These are phyloP conservation scores for Beauveria sp. DNA, from an alignment of 2,329 filamentous ascomycete genomes.

Conservation along the genomic window DNA sequence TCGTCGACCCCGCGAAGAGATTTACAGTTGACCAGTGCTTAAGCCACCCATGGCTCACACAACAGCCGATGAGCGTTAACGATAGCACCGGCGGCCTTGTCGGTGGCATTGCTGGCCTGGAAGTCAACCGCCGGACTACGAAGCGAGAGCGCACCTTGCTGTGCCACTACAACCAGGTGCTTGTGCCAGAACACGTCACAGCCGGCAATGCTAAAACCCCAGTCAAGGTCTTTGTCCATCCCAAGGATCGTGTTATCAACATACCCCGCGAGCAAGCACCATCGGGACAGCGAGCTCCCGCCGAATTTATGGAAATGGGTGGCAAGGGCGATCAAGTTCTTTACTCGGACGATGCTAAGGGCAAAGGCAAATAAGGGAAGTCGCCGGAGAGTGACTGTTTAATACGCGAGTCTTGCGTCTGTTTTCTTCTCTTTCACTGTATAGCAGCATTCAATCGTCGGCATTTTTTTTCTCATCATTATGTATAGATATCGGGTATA, in stretches of 20 bases:
- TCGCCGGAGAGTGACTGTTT: neutral
- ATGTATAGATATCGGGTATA: slow-evolving; percentile 8
- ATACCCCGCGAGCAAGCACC: slow-evolving; percentile 55
- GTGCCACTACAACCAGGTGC: slow-evolving; percentile 69
- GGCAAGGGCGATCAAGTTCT: slow-evolving; percentile 77
- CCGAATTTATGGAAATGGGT: slow-evolving; percentile 77
- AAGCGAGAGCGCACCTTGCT: slow-evolving; percentile 79
- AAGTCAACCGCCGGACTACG: slow-evolving; percentile 75
- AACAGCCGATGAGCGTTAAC: slow-evolving; percentile 50
- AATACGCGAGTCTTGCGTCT: neutral
- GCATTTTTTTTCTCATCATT: neutral
- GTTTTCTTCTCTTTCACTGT: neutral
- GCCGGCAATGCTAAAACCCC: slow-evolving; percentile 48
- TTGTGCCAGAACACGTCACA: slow-evolving; percentile 44
- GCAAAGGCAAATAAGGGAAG: slow-evolving; percentile 16
- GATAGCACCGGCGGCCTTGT: slow-evolving; percentile 92
- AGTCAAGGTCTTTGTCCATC: slow-evolving; percentile 71
- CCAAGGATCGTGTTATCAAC: slow-evolving; percentile 36
- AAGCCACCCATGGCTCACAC: slow-evolving; percentile 80
- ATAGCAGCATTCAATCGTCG: neutral
- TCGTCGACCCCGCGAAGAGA: slow-evolving; percentile 74
- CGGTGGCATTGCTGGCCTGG: slow-evolving; percentile 72
- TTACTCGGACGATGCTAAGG: slow-evolving; percentile 53
- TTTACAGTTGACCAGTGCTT: slow-evolving; percentile 88
- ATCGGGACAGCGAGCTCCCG: slow-evolving; percentile 55